Evolutionary conservation across 1,139 yeast species (phyloP).

Genomic region (Arxiozyma heterogenica): DNA sequence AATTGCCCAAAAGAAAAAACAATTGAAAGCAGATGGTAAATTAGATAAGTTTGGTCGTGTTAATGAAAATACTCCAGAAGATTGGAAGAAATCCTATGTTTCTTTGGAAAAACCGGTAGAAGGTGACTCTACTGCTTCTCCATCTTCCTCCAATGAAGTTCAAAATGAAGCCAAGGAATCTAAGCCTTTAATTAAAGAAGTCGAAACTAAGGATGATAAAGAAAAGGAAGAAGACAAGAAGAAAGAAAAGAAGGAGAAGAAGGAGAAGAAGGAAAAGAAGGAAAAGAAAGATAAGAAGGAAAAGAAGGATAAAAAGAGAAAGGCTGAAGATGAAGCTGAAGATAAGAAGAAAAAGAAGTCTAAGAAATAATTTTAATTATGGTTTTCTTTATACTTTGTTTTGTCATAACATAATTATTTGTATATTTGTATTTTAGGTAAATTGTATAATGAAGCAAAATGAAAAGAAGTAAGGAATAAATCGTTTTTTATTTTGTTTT

Average conservation of each 20-base stretch:
- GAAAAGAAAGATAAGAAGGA: slow-evolving; percentile 49
- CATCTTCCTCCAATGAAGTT: slow-evolving; percentile 21
- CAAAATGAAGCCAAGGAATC: slow-evolving; percentile 21
- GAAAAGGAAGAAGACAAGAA: slow-evolving; percentile 38
- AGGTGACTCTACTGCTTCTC: slow-evolving; percentile 22
- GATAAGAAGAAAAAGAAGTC: slow-evolving; percentile 48
- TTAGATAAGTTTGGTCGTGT: slow-evolving; percentile 90
- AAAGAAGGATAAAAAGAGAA: slow-evolving; percentile 51
- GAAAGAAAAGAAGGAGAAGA: slow-evolving; percentile 47
- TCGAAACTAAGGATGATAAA: slow-evolving; percentile 34
- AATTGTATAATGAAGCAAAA: neutral
- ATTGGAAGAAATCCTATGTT: slow-evolving; percentile 83
- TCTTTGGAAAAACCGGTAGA: slow-evolving; percentile 61
- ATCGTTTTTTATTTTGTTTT: too few relatives aligned
- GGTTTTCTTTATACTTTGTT: neutral
- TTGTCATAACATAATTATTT: slow-evolving; percentile 1
- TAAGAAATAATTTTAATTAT: slow-evolving; percentile 8
- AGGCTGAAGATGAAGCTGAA: slow-evolving; percentile 52
- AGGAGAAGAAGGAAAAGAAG: slow-evolving; percentile 56
- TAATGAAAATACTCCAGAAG: slow-evolving; percentile 86
- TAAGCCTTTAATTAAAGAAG: slow-evolving; percentile 28
- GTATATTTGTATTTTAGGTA: slow-evolving; percentile 5
- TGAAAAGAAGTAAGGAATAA: neutral
- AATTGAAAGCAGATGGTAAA: slow-evolving; percentile 94
- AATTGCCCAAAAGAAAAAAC: slow-evolving; percentile 96